These are phyloP conservation scores for Ampelomyces quisqualis DNA, from an alignment of 2,329 filamentous ascomycete genomes.

Conservation along the genomic window DNA sequence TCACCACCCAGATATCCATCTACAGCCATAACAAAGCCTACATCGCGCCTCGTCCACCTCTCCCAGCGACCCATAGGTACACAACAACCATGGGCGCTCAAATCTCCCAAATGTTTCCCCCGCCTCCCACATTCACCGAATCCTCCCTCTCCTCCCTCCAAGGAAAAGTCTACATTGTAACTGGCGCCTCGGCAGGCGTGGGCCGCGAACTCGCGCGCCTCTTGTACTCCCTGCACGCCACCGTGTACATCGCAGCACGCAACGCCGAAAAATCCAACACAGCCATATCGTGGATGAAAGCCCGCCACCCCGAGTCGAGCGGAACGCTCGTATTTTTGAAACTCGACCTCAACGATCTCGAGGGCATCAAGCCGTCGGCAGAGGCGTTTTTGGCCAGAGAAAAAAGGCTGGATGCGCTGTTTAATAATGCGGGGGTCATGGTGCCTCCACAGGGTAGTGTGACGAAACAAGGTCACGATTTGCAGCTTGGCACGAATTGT, in stretches of 20 bases:
- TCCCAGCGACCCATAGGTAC: background rate
- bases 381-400: slow-evolving; percentile 44
- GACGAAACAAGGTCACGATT: slow-evolving; percentile 28
- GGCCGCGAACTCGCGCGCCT: slow-evolving; percentile 56
- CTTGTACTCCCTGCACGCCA: slow-evolving; percentile 57
- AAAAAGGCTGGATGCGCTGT: slow-evolving; percentile 46
- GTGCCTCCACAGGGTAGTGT: slow-evolving; percentile 25
- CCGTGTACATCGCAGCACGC: slow-evolving; percentile 58
- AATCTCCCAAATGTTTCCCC: slow-evolving; percentile 20
- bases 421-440: slow-evolving; percentile 42
- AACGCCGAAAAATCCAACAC: slow-evolving; percentile 43
- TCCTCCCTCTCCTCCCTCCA: slow-evolving; percentile 42
- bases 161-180: slow-evolving; percentile 56
- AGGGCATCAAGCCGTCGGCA: slow-evolving; percentile 40
- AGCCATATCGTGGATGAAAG: slow-evolving; percentile 48
- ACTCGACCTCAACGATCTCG: slow-evolving; percentile 48
- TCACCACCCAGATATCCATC: no score
- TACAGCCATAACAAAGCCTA: background rate
- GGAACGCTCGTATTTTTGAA: slow-evolving; percentile 26
- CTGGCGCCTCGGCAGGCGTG: slow-evolving; percentile 51
- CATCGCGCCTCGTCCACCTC: background rate
- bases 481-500: slow-evolving; percentile 46
- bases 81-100: slow-evolving; percentile 18
- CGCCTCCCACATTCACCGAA: slow-evolving; percentile 19
- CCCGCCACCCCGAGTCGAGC: slow-evolving; percentile 22